Evolutionary conservation across 306 rosid species (phyloP), one percentile per base, ranked within the genome.

Genomic region (Pueraria montana): DNA sequence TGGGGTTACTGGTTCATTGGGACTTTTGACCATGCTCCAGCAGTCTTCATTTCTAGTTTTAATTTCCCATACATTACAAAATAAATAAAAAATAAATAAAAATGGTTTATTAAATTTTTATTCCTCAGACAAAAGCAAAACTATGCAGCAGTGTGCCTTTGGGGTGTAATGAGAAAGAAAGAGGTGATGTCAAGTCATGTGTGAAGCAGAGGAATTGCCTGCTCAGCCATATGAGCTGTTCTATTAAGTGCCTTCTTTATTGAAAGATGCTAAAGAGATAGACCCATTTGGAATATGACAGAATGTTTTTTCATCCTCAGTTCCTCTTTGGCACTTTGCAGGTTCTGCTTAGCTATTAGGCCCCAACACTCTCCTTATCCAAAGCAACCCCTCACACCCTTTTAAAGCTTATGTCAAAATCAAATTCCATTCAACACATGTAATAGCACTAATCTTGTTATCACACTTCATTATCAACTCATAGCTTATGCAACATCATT

Each of bases 131-230:
- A 80, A 88, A 67, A 78, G 79, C 76, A 80, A 84, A 63, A 86
- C 80, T 58, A 45, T 56, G 81, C 18, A 80, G 62, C 48, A 79
- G 80, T 85, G 82, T 89, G 66, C 11, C 63, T 83, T 52, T 83
- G 34, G 34, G 84, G 84, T 81, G 70, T 76, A 71, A 78, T 87
- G 74, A 72, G 84, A 84, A 71, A 85, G 81, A 59, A 82, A 76
- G 61, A 78, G 85, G 88, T 91, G 94, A 53, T 85, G 93, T 91
- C 92, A 83, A 87, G 91, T 90, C 91, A 87, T 84, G 85, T 83
- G 88, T 84, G 82, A 80, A 76, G 74, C 87, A 88, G 84, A 77
- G 73, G 69, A 59, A 81, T 86, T 83, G 65, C 82, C 49, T 63
- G 59, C 24, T 64, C 64, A 62, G 81, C 49, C 83, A 21, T 66